Conservation (phyloP, 1,139 yeast species). For the Sporopachydermia cereana region DNA sequence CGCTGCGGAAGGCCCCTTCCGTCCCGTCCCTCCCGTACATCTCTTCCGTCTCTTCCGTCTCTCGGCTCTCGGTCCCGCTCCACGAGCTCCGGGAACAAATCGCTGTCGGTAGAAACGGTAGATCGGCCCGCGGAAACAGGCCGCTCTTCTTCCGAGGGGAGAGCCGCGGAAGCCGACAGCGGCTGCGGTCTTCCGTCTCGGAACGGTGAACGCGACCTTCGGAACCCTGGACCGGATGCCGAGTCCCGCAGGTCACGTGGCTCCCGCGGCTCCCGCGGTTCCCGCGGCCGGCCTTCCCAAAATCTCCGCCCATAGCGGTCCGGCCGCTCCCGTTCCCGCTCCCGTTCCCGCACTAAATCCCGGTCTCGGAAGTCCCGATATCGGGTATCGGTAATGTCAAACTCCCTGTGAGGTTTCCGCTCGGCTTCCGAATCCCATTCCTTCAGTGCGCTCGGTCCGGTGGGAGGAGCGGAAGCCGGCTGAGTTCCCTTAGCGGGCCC, state of each 20-base stretch:
- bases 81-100: slow-evolving; percentile 8
- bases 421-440: slow-evolving; percentile 12
- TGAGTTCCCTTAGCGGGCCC: not conserved
- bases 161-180: too few relatives aligned
- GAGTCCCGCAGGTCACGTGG: too few relatives aligned
- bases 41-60: not conserved
- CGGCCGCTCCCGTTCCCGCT: slow-evolving; percentile 11
- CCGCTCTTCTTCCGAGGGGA: too few relatives aligned
- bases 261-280: too few relatives aligned
- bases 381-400: too few relatives aligned
- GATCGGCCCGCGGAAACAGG: not conserved
- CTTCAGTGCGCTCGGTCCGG: slow-evolving; percentile 7
- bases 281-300: too few relatives aligned
- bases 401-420: not conserved
- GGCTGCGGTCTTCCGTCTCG: not conserved
- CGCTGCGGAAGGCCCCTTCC: not conserved
- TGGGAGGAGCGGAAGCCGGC: slow-evolving; percentile 4
- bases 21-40: not conserved
- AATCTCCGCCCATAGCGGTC: not conserved
- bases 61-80: slow-evolving; percentile 13
- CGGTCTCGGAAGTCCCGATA: too few relatives aligned
- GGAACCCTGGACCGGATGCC: slow-evolving; percentile 1
- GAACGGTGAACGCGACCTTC: not conserved
- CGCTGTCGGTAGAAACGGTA: not conserved
- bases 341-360: too few relatives aligned